A percentile compares a stretch with the other conserved stretches of the same genome.
These are phyloP conservation scores for Sordariomycetes sp. DNA, from an alignment of 2,329 filamentous ascomycete species.

Conservation along the genomic window DNA sequence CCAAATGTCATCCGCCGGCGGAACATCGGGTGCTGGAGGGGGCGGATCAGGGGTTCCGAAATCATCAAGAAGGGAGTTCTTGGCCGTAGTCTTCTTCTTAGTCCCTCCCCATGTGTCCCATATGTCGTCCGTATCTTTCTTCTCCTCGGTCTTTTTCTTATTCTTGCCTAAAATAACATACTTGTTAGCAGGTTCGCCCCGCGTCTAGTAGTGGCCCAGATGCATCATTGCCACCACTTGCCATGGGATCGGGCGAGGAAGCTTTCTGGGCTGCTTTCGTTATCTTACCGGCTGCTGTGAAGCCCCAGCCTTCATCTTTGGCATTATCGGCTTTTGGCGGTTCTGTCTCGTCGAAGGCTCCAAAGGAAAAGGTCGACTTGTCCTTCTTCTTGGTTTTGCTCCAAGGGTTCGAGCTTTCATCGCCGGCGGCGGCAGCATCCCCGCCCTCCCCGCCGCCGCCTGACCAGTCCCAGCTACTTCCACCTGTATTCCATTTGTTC, in stretches of 20 bases:
- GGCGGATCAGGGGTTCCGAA: constrained; percentile 10
- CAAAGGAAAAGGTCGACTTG: constrained; percentile 36
- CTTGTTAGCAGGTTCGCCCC: too few relatives aligned
- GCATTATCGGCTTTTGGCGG: constrained; percentile 18
- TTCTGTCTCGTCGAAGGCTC: constrained; percentile 27
- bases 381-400: constrained; percentile 45
- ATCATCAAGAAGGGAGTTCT: constrained; percentile 8
- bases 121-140: constrained; percentile 1
- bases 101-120: constrained; percentile 5
- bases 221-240: too few relatives aligned
- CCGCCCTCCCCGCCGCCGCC: constrained; percentile 5
- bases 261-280: too few relatives aligned
- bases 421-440: constrained; percentile 25
- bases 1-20: constrained; percentile 10
- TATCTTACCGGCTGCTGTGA: constrained; percentile 14
- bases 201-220: too few relatives aligned
- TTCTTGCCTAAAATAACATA: constrained; percentile 17
- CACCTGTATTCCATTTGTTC: constrained; percentile 48
- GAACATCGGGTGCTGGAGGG: constrained; percentile 4
- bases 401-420: constrained; percentile 42
- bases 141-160: constrained; percentile 1
- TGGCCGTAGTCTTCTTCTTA: constrained; percentile 13
- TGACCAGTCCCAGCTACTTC: constrained; percentile 34
- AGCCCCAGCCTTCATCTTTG: constrained; percentile 14
- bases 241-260: too few relatives aligned